A percentile compares a stretch with the other conserved stretches of the same genome.
Conservation (phyloP, 2,329 filamentous ascomycete genomes). For the Aureobasidium sp. region DNA sequence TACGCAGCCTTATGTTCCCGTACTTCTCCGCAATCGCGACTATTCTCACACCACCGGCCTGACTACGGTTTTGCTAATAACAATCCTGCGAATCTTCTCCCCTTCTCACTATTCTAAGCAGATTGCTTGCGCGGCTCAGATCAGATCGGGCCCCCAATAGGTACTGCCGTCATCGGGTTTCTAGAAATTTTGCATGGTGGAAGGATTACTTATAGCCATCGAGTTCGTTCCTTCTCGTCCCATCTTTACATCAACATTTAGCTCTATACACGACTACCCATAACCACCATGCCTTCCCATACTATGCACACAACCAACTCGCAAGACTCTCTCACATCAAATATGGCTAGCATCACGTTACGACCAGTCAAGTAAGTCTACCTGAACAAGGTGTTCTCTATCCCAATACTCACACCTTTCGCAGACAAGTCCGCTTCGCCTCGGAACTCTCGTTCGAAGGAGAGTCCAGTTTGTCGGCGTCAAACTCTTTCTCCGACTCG, state of each 20-base stretch:
- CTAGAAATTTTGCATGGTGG: not conserved
- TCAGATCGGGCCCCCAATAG: not conserved
- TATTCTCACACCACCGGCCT: slow-evolving; percentile 8
- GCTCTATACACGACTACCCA: not conserved
- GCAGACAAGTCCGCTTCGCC: not conserved
- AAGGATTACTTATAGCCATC: not conserved
- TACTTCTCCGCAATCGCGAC: slow-evolving; percentile 4
- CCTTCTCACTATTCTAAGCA: not conserved
- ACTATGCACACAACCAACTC: not conserved
- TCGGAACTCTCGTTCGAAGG: not conserved
- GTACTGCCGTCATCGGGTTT: not conserved
- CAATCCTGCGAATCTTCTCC: not conserved
- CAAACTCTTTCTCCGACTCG: not conserved
- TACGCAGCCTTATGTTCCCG: slow-evolving; percentile 1
- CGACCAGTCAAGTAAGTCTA: slow-evolving; percentile 1
- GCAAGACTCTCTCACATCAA: not conserved
- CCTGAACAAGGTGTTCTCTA: not conserved
- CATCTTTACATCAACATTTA: not conserved
- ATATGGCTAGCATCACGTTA: not conserved
- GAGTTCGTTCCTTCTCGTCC: not conserved
- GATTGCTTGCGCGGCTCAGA: not conserved
- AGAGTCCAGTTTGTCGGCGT: too few species aligned
- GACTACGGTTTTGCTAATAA: not conserved
- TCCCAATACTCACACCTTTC: not conserved
- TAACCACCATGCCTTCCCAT: not conserved